Conservation (phyloP, 2,329 filamentous ascomycete species). For the Phyllosticta citriasiana region DNA sequence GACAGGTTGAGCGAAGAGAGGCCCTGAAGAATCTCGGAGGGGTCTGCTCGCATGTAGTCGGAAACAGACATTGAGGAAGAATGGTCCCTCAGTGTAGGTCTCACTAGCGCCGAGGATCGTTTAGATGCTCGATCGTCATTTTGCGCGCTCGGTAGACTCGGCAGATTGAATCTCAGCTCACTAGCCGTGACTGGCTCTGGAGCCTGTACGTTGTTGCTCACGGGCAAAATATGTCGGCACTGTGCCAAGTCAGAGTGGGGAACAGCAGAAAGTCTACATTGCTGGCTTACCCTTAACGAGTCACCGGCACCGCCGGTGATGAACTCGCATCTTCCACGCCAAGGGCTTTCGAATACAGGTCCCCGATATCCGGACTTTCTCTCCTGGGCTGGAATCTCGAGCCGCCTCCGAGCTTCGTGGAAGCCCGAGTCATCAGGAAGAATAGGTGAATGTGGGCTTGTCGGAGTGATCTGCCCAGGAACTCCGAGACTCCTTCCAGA, state of each 20-base stretch:
- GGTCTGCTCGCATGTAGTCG: neutral
- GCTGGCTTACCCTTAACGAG: conserved; percentile 45
- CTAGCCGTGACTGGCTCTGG: conserved; percentile 49
- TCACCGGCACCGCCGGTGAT: conserved; percentile 66
- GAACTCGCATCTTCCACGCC: conserved; percentile 83
- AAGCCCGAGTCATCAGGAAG: neutral
- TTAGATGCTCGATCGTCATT: conserved; percentile 21
- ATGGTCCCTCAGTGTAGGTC: conserved; percentile 20
- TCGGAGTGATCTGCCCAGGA: neutral
- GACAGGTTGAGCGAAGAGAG: conserved; percentile 53
- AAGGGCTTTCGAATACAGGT: conserved; percentile 75
- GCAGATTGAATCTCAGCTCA: conserved; percentile 84
- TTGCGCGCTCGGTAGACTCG: conserved; percentile 18
- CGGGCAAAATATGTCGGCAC: conserved; percentile 61
- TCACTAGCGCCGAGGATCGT: conserved; percentile 26
- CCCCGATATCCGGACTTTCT: conserved; percentile 43
- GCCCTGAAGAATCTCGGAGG: conserved; percentile 9
- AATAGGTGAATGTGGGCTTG: neutral
- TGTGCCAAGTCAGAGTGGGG: conserved; percentile 15
- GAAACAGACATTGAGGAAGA: conserved; percentile 19
- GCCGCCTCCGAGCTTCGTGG: neutral
- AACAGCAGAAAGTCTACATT: neutral
- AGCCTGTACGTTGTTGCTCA: conserved; percentile 22
- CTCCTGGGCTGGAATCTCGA: conserved; percentile 28
- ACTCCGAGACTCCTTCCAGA: conserved; percentile 35